Conservation (phyloP, 805 yeast species). For the Hagleromyces aurorensis region DNA sequence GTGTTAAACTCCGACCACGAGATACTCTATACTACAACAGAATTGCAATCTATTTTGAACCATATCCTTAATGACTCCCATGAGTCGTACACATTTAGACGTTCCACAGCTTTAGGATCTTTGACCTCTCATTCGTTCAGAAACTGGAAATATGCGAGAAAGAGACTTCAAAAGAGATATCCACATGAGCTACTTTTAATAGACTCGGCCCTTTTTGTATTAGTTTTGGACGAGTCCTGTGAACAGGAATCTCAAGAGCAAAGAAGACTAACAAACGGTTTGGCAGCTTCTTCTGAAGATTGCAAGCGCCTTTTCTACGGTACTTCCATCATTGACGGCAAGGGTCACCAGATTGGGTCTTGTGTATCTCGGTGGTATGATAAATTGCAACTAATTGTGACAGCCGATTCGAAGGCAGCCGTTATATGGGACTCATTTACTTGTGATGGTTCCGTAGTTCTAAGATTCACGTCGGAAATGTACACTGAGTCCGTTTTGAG, state of each 20-base stretch:
- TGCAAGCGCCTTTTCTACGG: conserved; percentile 76
- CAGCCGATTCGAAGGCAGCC: conserved; percentile 81
- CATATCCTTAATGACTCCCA: conserved; percentile 64
- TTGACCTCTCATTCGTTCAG: conserved; percentile 81
- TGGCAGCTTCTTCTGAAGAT: conserved; percentile 22
- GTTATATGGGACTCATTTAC: conserved; percentile 87
- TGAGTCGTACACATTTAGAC: conserved; percentile 51
- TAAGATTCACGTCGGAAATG: conserved; percentile 80
- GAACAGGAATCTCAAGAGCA: conserved; percentile 4
- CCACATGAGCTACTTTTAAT: conserved; percentile 37
- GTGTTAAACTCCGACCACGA: conserved; percentile 66
- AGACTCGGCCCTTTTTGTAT: conserved; percentile 72
- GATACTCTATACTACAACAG: conserved; percentile 56
- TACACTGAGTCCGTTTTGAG: conserved; percentile 84
- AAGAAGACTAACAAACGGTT: background rate
- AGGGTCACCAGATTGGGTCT: conserved; percentile 83
- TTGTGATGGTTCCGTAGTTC: conserved; percentile 87
- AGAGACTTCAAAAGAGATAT: conserved; percentile 34
- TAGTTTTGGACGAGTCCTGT: conserved; percentile 71
- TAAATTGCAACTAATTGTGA: conserved; percentile 75
- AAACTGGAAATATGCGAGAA: conserved; percentile 72
- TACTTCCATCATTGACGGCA: conserved; percentile 55
- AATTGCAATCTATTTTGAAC: conserved; percentile 56
- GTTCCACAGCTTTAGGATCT: conserved; percentile 65
- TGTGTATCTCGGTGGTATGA: conserved; percentile 94